Conservation (phyloP, 129 eudicot species). For the Chrysanthemum makinoi region DNA sequence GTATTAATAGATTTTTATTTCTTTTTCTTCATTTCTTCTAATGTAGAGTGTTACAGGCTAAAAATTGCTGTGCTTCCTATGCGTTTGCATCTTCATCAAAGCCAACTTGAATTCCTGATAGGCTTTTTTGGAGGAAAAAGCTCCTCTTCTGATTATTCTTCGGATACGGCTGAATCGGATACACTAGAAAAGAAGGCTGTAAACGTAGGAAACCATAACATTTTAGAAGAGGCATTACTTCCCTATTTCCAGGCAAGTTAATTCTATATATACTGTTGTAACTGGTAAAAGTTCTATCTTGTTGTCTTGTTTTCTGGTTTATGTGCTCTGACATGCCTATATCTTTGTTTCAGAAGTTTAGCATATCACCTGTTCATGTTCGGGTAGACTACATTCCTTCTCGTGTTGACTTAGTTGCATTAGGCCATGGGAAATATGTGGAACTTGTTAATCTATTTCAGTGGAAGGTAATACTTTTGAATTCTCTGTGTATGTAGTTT, state of each 20-base stretch:
- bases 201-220: slow-evolving; percentile 31
- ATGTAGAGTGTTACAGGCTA: slow-evolving; percentile 46
- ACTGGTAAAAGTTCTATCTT: neutral
- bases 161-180: slow-evolving; percentile 36
- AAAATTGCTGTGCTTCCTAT: slow-evolving; percentile 71
- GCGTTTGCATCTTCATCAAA: slow-evolving; percentile 94
- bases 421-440: slow-evolving; percentile 92
- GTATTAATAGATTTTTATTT: neutral
- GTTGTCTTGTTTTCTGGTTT: neutral
- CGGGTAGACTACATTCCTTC: slow-evolving; percentile 91
- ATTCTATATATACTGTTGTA: slow-evolving; percentile 2
- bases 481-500: neutral
- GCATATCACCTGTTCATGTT: slow-evolving; percentile 56
- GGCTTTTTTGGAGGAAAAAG: slow-evolving; percentile 77
- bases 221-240: slow-evolving; percentile 83
- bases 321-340: slow-evolving; percentile 23
- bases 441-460: slow-evolving; percentile 92
- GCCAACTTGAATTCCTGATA: slow-evolving; percentile 80
- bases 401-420: slow-evolving; percentile 83
- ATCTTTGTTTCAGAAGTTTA: slow-evolving; percentile 77
- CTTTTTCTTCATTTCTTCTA: neutral
- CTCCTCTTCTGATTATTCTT: slow-evolving; percentile 35
- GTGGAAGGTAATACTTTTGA: slow-evolving; percentile 71
- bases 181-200: slow-evolving; percentile 17
- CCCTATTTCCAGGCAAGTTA: slow-evolving; percentile 85